Evolutionary conservation across 305 asterid genomes (phyloP).

Genomic region (Ilex paraguariensis): DNA sequence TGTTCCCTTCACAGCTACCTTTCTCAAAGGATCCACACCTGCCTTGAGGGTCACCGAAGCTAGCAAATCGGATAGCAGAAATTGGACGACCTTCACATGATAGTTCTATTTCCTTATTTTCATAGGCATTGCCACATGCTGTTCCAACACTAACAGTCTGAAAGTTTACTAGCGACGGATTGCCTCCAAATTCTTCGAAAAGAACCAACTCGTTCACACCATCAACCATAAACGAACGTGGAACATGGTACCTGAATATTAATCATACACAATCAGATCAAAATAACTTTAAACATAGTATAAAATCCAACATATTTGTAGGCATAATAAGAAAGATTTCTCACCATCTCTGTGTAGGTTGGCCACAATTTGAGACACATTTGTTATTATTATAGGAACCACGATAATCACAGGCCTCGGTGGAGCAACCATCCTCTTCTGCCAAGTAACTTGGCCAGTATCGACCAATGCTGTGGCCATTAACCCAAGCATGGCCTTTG

Average conservation of each 20-base stretch:
- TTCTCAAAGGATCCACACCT: conserved; percentile 41
- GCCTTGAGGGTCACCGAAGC: conserved; percentile 54
- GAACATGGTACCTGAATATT: conserved; percentile 59
- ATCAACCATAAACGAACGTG: conserved; percentile 42
- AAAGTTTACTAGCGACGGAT: conserved; percentile 42
- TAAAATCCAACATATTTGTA: neutral
- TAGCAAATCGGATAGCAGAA: conserved; percentile 38
- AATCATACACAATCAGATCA: neutral
- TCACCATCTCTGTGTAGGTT: conserved; percentile 69
- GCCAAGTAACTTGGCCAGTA: conserved; percentile 69
- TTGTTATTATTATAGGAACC: conserved; percentile 39
- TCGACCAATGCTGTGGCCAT: conserved; percentile 60
- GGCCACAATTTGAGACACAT: conserved; percentile 48
- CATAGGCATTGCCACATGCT: conserved; percentile 44
- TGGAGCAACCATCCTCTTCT: conserved; percentile 30
- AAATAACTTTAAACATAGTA: too few species aligned
- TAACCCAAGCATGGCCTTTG: conserved; percentile 74
- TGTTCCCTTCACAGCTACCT: conserved; percentile 33
- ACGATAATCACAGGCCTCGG: conserved; percentile 61
- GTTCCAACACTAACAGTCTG: conserved; percentile 34
- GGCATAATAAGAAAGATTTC: neutral
- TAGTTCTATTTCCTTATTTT: conserved; percentile 29
- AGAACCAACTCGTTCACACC: conserved; percentile 46
- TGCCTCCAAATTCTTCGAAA: conserved; percentile 86
- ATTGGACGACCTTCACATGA: conserved; percentile 45